These are phyloP conservation scores for Nicotiana tabacum DNA, from an alignment of 257 asterid genomes.

Conservation along the genomic window DNA sequence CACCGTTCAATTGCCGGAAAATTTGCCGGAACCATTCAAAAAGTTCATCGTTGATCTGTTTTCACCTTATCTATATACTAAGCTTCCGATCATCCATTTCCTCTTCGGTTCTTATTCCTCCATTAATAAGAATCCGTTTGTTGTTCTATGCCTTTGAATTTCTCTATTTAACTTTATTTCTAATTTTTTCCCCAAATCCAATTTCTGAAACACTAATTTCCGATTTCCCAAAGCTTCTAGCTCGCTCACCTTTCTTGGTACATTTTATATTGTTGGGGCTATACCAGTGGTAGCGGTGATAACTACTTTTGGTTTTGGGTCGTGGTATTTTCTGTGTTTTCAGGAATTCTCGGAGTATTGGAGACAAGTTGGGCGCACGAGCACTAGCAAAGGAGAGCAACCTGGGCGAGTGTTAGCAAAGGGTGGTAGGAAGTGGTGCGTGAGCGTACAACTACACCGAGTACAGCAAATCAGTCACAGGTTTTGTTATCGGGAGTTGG, in stretches of 20 bases:
- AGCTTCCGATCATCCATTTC: constrained; percentile 12
- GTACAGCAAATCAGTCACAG: too few species aligned
- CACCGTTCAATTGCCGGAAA: constrained; percentile 16
- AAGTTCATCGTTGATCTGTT: constrained; percentile 20
- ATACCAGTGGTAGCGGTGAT: too few species aligned
- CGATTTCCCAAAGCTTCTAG: constrained; percentile 14
- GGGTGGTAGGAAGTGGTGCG: too few species aligned
- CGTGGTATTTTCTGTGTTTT: too few species aligned
- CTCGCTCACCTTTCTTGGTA: not conserved
- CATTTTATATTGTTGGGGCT: too few species aligned
- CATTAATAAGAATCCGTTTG: constrained; percentile 26
- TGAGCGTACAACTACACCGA: too few species aligned
- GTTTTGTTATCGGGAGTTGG: too few species aligned
- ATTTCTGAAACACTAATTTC: constrained; percentile 13
- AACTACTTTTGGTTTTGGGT: too few species aligned
- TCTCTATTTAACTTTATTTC: constrained; percentile 16
- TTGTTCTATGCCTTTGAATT: constrained; percentile 6
- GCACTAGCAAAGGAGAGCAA: too few species aligned
- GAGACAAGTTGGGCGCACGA: too few species aligned
- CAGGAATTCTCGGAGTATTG: too few species aligned
- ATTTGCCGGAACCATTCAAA: constrained; percentile 13
- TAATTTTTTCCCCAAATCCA: not conserved
- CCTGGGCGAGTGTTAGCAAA: too few species aligned
- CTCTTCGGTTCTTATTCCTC: constrained; percentile 43
- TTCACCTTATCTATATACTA: not conserved